These are phyloP conservation scores for Aureobasidium sp. DNA, from an alignment of 2,329 filamentous ascomycete genomes.

Conservation along the genomic window DNA sequence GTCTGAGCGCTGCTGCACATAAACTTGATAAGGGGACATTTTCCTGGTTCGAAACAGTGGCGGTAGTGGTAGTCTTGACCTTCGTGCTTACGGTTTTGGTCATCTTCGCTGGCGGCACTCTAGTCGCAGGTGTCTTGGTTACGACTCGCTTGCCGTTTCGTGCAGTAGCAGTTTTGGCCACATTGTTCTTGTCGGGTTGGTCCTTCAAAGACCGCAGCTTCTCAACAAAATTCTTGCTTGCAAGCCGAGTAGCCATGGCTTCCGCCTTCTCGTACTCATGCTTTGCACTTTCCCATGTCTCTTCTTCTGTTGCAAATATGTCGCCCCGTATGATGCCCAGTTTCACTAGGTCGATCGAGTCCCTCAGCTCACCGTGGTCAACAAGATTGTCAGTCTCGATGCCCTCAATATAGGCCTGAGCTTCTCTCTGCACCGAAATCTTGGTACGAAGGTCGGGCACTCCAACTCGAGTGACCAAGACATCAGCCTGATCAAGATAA, in stretches of 20 bases:
- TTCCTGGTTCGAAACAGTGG: not conserved
- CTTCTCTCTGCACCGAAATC: not conserved
- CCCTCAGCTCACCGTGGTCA: not conserved
- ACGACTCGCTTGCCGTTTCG: not conserved
- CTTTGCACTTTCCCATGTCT: not conserved
- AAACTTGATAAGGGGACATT: conserved; percentile 1
- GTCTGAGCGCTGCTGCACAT: conserved; percentile 7
- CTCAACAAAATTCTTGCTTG: not conserved
- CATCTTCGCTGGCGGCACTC: not conserved
- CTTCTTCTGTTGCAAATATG: not conserved
- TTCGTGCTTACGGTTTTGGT: not conserved
- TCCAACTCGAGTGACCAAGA: conserved; percentile 51
- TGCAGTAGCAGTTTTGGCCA: not conserved
- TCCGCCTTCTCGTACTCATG: conserved; percentile 10
- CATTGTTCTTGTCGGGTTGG: not conserved
- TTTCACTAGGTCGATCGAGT: not conserved
- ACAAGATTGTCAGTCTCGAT: not conserved
- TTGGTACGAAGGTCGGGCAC: not conserved
- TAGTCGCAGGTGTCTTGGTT: not conserved
- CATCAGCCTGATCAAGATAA: conserved; percentile 76
- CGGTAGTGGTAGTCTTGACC: not conserved
- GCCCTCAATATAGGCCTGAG: conserved; percentile 3
- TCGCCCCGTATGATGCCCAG: not conserved
- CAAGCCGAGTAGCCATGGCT: not conserved
- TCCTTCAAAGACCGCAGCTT: not conserved